Conservation (phyloP, 208 protist genomes). For the Porcisia hertigi region DNA sequence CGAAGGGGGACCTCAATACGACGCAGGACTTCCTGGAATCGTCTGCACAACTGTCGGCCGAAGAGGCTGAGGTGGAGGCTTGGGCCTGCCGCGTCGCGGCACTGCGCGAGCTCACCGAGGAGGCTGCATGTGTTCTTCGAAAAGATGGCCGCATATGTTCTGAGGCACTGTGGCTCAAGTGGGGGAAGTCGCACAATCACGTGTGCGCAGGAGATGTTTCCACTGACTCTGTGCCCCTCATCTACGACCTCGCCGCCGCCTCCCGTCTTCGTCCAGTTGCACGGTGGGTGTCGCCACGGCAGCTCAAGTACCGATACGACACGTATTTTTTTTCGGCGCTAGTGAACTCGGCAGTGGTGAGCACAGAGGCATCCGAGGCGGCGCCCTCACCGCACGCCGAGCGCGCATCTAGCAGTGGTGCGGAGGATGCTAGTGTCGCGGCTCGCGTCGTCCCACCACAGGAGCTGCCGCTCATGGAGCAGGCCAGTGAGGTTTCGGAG, state of each 20-base stretch:
- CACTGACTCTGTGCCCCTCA: neutral
- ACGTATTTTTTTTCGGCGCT: conserved; percentile 51
- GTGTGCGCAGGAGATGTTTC: neutral
- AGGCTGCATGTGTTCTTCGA: conserved; percentile 46
- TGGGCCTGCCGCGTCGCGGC: conserved; percentile 37
- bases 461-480: conserved; percentile 25
- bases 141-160: conserved; percentile 20
- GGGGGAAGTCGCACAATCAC: neutral
- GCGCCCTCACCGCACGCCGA: neutral
- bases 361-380: neutral
- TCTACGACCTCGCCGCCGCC: conserved; percentile 23
- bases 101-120: conserved; percentile 58
- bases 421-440: neutral
- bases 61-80: conserved; percentile 17
- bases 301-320: conserved; percentile 53
- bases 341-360: conserved; percentile 13
- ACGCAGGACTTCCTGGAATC: conserved; percentile 21
- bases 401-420: neutral
- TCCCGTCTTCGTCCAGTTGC: conserved; percentile 34
- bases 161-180: conserved; percentile 8
- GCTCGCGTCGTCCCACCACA: conserved; percentile 23
- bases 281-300: conserved; percentile 56
- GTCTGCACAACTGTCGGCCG: neutral
- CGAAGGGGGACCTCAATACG: neutral
- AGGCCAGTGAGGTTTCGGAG: conserved; percentile 41